Evolutionary conservation across 495 filamentous ascomycete species (phyloP), one percentile per base, ranked within the genome.

Genomic region (Neurospora sp.): DNA sequence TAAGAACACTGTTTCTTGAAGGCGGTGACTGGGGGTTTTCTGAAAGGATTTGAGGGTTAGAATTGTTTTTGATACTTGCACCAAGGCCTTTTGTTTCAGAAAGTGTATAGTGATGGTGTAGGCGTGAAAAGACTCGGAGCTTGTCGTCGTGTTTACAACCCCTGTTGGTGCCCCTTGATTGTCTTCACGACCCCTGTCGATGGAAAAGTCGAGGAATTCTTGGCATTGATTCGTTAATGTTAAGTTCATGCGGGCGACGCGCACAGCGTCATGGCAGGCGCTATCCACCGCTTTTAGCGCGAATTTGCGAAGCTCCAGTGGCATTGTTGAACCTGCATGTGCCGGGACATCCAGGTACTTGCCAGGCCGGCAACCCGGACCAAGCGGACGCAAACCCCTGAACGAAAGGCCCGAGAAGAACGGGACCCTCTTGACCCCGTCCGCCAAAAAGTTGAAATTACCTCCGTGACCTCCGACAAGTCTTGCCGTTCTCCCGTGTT

Each of bases 1-100:
- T 76, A 92, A 89, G 86, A 96, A 94, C 81, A 93, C 92, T 42
- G 84, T 86, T 19, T 82, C 77, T 24, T 80, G 73, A 79, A 24
- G 9, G 69, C 54, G 39, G 15, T 21, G 19, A 42, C 7, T 34
- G 2, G 28, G 28, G 54, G 17, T 19, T 1, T 34, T 66, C 10
- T 8, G 5, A 6, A 15, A 66, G 54, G 54, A 66, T 3, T 3
- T 34, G 24, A 34, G 28, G 15, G 54, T 34, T 66, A 7, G 17
- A 62, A 19, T 8, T 19, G 24, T 19, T 66, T 19, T 66, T 9
- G 24, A 62, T 62, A 17, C 13, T 31, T 34, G 54, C 31, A 62
- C 13, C 2, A 62, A 36, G 2, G 28, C 28, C 0, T 66, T 66
- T 59, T 34, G 15, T 66, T 15, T 17, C 54, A 15, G 1, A 66